phyloP scores from a whole-genome alignment of 192 early-diverging fungal genomes.

The Coemansia sp. region DNA sequence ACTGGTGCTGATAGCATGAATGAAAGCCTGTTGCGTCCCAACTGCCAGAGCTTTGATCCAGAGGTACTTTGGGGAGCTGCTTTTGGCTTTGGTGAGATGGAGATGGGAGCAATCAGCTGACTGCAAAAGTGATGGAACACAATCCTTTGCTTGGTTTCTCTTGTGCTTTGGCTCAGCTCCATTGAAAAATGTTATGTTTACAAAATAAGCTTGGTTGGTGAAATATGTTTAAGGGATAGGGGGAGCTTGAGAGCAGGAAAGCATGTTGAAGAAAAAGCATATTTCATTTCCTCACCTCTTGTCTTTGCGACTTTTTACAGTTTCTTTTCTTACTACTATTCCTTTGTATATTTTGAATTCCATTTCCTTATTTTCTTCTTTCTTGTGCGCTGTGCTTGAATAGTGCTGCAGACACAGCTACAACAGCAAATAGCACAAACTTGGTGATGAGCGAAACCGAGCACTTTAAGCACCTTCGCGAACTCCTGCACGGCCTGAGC shows the following conservation, averaged over 20 bases:
- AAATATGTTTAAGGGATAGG: too few species aligned
- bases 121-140: neutral
- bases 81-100: neutral
- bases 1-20: neutral
- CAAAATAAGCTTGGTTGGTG: too few species aligned
- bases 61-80: neutral
- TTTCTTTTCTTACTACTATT: neutral
- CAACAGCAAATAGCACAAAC: neutral
- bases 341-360: neutral
- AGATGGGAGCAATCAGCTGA: neutral
- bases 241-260: too few species aligned
- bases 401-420: neutral
- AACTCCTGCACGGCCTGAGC: slow-evolving; percentile 17
- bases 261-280: too few species aligned
- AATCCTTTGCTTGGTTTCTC: neutral
- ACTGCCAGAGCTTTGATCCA: neutral
- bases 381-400: neutral
- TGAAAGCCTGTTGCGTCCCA: too few species aligned
- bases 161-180: neutral
- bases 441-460: slow-evolving; percentile 27
- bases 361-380: neutral
- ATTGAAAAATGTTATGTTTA: too few species aligned
- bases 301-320: neutral
- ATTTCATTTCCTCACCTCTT: neutral
- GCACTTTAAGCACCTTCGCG: slow-evolving; percentile 31